Conservation (phyloP, 805 yeast genomes). For the Candida nitratophila region DNA sequence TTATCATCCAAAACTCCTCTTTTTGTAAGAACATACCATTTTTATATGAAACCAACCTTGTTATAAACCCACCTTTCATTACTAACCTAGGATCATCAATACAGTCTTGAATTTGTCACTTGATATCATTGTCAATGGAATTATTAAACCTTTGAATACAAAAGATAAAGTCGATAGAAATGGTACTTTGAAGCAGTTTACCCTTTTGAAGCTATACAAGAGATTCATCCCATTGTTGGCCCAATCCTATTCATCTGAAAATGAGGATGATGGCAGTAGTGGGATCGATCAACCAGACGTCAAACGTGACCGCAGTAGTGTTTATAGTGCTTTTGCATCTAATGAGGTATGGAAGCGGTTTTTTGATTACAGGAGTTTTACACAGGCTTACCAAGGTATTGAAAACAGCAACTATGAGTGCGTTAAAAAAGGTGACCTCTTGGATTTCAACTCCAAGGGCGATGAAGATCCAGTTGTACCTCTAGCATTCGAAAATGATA, state of each 20-base stretch:
- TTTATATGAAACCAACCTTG: too few species aligned
- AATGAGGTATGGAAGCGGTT: slow-evolving; percentile 25
- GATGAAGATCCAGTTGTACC: neutral
- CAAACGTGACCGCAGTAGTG: slow-evolving; percentile 2
- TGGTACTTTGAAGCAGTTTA: slow-evolving; percentile 22
- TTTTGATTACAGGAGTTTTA: slow-evolving; percentile 21
- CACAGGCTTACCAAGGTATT: slow-evolving; percentile 27
- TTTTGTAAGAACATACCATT: slow-evolving; percentile 13
- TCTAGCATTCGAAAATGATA: neutral
- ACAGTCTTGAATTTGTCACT: slow-evolving; percentile 15
- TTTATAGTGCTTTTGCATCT: slow-evolving; percentile 19
- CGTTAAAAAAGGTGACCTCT: neutral
- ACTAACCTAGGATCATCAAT: neutral
- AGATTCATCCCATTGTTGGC: slow-evolving; percentile 12
- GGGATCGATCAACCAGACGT: too few species aligned
- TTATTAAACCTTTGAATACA: slow-evolving; percentile 23
- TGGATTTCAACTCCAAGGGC: neutral
- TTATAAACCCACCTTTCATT: neutral
- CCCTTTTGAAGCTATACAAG: slow-evolving; percentile 12
- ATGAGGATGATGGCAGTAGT: neutral
- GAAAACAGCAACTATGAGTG: slow-evolving; percentile 24
- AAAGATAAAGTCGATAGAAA: slow-evolving; percentile 23
- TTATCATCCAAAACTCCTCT: slow-evolving; percentile 10
- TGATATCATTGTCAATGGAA: slow-evolving; percentile 21
- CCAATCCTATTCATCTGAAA: slow-evolving; percentile 10